Base-by-base conservation (phyloP, 345 rosid genomes). In the Viola odorata region DNA sequence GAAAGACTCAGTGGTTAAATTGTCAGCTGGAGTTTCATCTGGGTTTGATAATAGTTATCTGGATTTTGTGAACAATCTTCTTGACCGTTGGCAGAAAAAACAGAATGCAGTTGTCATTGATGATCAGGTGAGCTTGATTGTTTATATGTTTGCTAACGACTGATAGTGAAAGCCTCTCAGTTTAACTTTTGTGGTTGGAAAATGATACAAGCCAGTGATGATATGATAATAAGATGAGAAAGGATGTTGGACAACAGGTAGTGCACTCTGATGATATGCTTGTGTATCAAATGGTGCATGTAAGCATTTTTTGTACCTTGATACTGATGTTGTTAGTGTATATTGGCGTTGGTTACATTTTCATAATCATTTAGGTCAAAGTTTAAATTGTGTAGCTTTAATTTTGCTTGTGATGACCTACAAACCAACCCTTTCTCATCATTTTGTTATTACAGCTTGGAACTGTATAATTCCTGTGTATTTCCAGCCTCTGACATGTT, bases 71-170 rank as follows among this genome's bases (percentile, higher is more conserved):
- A 66, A 66, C 53, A 69, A 51, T 72, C 76, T 78, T 44, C 68
- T 55, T 8, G 73, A 57, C 7, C 49, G 23, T 49, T 78, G 77
- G 78, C 55, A 45, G 52, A 75, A 52, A 60, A 57, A 66, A 44
- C 75, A 66, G 14, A 80, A 67, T 76, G 75, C 70, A 63, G 53
- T 78, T 66, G 57, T 83, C n/a, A 50, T 67, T 42, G 81, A 83
- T 74, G 85, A 80, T 54, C 73, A 55, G 76, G 87, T 78, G 47
- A 54, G 72, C 50, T 64, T 60, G 17, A 45, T 62, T 10, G 9
- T 44, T 50, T 39, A 37, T 6, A 17, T 8, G 12, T 39, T 41
- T 40, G n/a, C 12, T 8, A 7, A 17, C 0, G 51, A 48, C 51
- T 8, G 14, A n/a, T n/a, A 23, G 32, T 23, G 32, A 23, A 23